Percentiles rank a stretch among this genome's conserved stretches.
phyloP scores from a whole-genome alignment of 345 rosid species.

The Hypericum perforatum region DNA sequence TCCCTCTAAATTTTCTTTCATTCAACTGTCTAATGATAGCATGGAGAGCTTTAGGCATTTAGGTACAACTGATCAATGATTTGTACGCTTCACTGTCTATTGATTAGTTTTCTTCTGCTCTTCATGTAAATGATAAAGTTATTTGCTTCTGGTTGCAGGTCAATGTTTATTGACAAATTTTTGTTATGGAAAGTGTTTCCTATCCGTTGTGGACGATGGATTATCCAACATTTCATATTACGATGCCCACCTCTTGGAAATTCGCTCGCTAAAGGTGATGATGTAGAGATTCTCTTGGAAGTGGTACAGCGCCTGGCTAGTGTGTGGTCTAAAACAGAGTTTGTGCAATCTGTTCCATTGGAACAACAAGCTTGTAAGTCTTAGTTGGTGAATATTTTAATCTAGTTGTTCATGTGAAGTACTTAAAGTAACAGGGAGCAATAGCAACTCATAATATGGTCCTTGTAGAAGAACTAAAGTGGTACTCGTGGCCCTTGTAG shows the following conservation, averaged over 20 bases:
- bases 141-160: conserved; percentile 33
- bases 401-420: conserved; percentile 6
- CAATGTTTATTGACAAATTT: conserved; percentile 75
- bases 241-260: conserved; percentile 49
- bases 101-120: conserved; percentile 4
- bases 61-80: too few relatives aligned
- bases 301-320: conserved; percentile 47
- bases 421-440: conserved; percentile 10
- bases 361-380: conserved; percentile 98
- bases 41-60: too few relatives aligned
- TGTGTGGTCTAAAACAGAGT: conserved; percentile 75
- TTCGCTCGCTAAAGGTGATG: conserved; percentile 32
- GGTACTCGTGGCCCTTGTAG: too few relatives aligned
- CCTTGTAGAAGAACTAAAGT: too few relatives aligned
- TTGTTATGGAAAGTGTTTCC: conserved; percentile 95
- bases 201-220: conserved; percentile 75
- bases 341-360: conserved; percentile 55
- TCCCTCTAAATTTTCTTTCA: too few relatives aligned
- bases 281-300: conserved; percentile 36
- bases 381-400: conserved; percentile 10
- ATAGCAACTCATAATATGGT: too few relatives aligned
- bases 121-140: neutral
- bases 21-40: too few relatives aligned
- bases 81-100: too few relatives aligned
- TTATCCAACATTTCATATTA: conserved; percentile 75